Base-by-base conservation (phyloP, 2,329 filamentous ascomycete genomes). In the Colletotrichum orbiculare region DNA sequence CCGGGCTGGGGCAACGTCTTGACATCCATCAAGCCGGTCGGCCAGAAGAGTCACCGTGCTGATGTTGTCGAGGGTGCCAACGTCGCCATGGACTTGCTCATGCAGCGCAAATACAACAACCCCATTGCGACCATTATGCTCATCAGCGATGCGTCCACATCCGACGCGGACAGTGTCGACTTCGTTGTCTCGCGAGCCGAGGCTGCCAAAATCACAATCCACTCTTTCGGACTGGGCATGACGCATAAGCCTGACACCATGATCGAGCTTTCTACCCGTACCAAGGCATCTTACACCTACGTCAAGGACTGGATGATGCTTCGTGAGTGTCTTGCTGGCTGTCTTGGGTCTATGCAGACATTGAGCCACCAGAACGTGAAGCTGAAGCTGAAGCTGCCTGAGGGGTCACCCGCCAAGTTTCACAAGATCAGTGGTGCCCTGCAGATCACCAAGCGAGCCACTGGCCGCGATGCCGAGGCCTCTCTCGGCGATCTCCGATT, bases 221-320 rank as follows among this genome's bases (percentile, higher is more conserved):
- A 98, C 78, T 97, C 96, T 0, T 99, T 99, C 72, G 96, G 96
- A 39, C 86, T 99, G 15, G 96, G 96, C 55, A 89, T 97, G 82
- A 98, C 95, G 1, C 96, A 99, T 79, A 98, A 98, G 79, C 96
- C 96, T 6, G 96, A 99, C 75, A 97, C 94, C 1, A 97, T 99
- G 94, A 97, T 99, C 68, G 95, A 98, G 78, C 83, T 99, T 11
- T 98, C 96, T 1, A 96, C 92, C 7, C 87, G 94, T 66, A 99
- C 96, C 4, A 99, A 98, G 80, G 96, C 94, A 5, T 96, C 94
- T 1, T 99, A 98, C 74, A 96, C 94, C 1, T 99, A 98, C 73
- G 94, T 99, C 71, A 99, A 98, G 79, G 96, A 99, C 77, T 99
- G 96, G 96, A 98, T 98, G 95, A 99, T 98, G 95, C 86, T 99